Conservation (phyloP, 2,329 filamentous ascomycete species). For the Penicillium frequentans region DNA sequence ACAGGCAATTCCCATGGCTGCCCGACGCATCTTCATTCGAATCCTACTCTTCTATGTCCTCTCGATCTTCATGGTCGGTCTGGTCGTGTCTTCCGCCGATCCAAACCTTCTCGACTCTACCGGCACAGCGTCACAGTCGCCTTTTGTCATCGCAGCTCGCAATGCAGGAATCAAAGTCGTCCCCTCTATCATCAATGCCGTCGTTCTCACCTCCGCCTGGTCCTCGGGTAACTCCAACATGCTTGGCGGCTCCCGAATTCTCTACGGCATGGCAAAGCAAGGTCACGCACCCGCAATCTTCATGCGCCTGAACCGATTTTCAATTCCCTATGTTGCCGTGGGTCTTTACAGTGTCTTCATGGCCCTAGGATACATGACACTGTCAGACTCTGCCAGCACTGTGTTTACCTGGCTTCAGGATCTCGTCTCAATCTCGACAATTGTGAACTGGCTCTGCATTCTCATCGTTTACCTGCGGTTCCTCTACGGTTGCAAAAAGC, state of each 20-base stretch:
- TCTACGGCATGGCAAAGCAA: conserved; percentile 41
- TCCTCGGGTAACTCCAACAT: conserved; percentile 45
- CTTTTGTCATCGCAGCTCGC: conserved; percentile 46
- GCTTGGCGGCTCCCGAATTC: conserved; percentile 36
- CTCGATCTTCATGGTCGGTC: conserved; percentile 51
- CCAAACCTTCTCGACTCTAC: conserved; percentile 47
- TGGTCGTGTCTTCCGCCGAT: conserved; percentile 47
- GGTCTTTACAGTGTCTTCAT: conserved; percentile 54
- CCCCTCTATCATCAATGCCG: conserved; percentile 23
- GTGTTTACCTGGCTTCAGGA: conserved; percentile 70
- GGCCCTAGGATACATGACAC: conserved; percentile 63
- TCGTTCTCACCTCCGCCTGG: conserved; percentile 31
- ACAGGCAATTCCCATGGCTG: conserved; percentile 54
- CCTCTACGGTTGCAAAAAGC: conserved; percentile 44
- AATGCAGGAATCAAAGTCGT: conserved; percentile 40
- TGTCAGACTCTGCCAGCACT: conserved; percentile 53
- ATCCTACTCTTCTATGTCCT: conserved; percentile 57
- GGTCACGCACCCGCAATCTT: conserved; percentile 39
- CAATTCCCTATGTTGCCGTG: conserved; percentile 59
- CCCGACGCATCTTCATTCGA: conserved; percentile 54
- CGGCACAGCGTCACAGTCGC: conserved; percentile 45
- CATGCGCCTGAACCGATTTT: conserved; percentile 43
- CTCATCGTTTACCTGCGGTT: conserved; percentile 55
- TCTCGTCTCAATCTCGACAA: conserved; percentile 46
- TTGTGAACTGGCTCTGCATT: conserved; percentile 63